Conservation (phyloP, 371 early-diverging fungal genomes). For the Mortierella sp. region DNA sequence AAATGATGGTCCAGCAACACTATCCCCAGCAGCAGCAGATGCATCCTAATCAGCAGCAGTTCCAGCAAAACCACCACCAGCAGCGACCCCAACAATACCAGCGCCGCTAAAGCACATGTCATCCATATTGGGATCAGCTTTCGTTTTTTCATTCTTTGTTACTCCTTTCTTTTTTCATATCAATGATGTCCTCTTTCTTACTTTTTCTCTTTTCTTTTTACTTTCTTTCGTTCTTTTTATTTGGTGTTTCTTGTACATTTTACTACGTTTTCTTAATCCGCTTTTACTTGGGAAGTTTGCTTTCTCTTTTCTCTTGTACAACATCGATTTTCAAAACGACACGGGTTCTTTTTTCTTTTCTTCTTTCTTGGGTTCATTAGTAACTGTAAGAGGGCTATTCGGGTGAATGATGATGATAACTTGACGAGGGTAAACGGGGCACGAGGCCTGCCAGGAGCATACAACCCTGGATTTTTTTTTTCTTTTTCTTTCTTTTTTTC, state of each 20-base stretch:
- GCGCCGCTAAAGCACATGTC: constrained; percentile 9
- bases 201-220: constrained; percentile 4
- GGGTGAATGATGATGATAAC: constrained; percentile 10
- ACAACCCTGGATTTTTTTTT: constrained; percentile 12
- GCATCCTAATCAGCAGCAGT: constrained; percentile 11
- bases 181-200: background rate
- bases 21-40: constrained; percentile 16
- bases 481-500: constrained; percentile 4
- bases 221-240: constrained; percentile 7
- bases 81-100: constrained; percentile 8
- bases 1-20: constrained; percentile 1
- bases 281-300: constrained; percentile 5
- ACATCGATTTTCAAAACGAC: constrained; percentile 2
- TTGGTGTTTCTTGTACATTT: constrained; percentile 16
- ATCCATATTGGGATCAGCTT: background rate
- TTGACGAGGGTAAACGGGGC: constrained; percentile 1
- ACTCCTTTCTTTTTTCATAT: constrained; percentile 14
- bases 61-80: constrained; percentile 6
- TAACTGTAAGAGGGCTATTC: background rate
- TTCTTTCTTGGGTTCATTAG: constrained; percentile 3
- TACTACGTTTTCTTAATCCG: background rate
- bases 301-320: constrained; percentile 11
- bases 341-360: background rate
- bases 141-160: constrained; percentile 10
- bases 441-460: constrained; percentile 18